phyloP scores from a whole-genome alignment of 2,329 filamentous ascomycete genomes.

The Phyllachora maydis region DNA sequence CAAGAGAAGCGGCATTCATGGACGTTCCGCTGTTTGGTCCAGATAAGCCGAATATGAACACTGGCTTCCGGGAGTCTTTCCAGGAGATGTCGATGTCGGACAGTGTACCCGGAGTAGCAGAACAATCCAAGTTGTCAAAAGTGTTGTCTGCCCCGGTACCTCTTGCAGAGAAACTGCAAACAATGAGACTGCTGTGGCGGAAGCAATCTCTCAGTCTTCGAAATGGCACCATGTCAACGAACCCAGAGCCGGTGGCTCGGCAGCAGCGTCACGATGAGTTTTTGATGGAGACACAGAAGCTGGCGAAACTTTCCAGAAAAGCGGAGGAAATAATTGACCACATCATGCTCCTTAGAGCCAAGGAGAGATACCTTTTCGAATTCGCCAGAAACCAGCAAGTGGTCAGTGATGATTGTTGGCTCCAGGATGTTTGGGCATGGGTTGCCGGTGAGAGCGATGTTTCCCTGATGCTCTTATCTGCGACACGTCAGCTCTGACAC shows the following conservation, averaged over 20 bases:
- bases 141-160: too few relatives aligned
- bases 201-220: constrained; percentile 1
- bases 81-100: too few relatives aligned
- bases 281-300: constrained; percentile 20
- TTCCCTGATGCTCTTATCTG: too few relatives aligned
- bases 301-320: constrained; percentile 23
- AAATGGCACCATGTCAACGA: background rate
- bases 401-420: constrained; percentile 50
- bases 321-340: constrained; percentile 33
- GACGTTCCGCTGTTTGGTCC: constrained; percentile 35
- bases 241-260: constrained; percentile 20
- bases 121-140: constrained; percentile 15
- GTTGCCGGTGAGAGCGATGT: constrained; percentile 30
- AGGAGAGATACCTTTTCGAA: constrained; percentile 42
- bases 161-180: constrained; percentile 27
- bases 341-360: constrained; percentile 35
- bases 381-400: constrained; percentile 43
- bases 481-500: too few relatives aligned
- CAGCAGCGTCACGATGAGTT: constrained; percentile 36
- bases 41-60: constrained; percentile 22
- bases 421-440: constrained; percentile 66
- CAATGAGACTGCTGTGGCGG: constrained; percentile 15
- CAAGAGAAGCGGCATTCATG: constrained; percentile 29
- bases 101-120: constrained; percentile 19
- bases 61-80: too few relatives aligned